These are phyloP conservation scores for Toxicodendron radicans DNA, from an alignment of 345 rosid genomes.

Conservation along the genomic window DNA sequence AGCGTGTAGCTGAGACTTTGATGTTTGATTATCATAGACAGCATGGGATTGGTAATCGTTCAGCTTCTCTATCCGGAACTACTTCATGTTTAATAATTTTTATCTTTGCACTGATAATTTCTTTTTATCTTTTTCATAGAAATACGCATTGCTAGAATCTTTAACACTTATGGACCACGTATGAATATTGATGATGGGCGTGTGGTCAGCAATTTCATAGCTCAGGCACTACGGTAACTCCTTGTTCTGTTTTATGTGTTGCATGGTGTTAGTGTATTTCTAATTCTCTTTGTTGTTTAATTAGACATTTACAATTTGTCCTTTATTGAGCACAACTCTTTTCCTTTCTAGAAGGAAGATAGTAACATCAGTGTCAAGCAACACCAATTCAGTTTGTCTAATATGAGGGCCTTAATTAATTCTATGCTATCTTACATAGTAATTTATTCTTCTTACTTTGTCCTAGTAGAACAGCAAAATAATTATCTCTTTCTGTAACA, in stretches of 20 bases:
- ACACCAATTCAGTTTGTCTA: neutral
- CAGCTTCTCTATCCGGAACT: conserved; percentile 4
- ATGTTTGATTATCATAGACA: conserved; percentile 99
- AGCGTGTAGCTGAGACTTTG: conserved; percentile 96
- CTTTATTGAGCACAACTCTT: neutral
- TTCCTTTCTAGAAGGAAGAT: neutral
- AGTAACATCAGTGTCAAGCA: too few species aligned
- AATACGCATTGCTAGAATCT: conserved; percentile 97
- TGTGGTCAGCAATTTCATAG: conserved; percentile 99
- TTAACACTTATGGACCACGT: conserved; percentile 96
- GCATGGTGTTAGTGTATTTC: neutral
- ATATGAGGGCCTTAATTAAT: neutral
- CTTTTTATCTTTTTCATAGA: conserved; percentile 39
- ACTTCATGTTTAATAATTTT: neutral
- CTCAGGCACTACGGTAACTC: conserved; percentile 89
- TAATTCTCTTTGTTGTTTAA: neutral
- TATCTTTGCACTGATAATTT: neutral
- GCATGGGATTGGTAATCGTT: conserved; percentile 77
- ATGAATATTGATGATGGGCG: conserved; percentile 99
- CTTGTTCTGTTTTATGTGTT: neutral
- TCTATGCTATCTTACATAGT: neutral
- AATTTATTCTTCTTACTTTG: neutral
- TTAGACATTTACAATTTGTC: neutral
- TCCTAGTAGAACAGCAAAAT: neutral
- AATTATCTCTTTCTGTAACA: neutral